phyloP scores from a whole-genome alignment of 129 eudicot species.

The Centella asiatica region DNA sequence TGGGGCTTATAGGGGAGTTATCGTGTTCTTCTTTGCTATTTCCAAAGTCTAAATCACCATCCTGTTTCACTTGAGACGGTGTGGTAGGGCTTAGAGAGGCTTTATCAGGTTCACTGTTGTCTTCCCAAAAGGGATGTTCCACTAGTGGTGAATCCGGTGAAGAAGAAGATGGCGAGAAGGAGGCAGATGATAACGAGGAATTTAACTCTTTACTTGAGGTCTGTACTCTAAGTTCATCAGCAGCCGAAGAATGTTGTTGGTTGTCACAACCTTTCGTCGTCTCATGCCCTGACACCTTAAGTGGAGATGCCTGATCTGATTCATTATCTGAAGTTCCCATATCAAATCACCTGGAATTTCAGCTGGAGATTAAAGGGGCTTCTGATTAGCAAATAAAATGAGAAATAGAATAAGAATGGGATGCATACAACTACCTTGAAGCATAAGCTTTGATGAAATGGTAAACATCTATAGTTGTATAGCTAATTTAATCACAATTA shows the following conservation, averaged over 20 bases:
- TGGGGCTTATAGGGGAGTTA: slow-evolving; percentile 1
- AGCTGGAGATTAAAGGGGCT: background rate
- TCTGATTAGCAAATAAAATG: too few relatives aligned
- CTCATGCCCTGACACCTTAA: slow-evolving; percentile 18
- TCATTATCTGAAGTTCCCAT: slow-evolving; percentile 15
- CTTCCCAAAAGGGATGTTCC: slow-evolving; percentile 23
- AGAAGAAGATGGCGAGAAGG: slow-evolving; percentile 19
- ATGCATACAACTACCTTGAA: too few relatives aligned
- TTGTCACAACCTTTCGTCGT: background rate
- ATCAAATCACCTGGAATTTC: slow-evolving; percentile 10
- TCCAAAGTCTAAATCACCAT: background rate
- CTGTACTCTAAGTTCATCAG: background rate
- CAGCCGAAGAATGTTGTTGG: background rate
- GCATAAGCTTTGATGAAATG: too few relatives aligned
- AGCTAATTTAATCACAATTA: too few relatives aligned
- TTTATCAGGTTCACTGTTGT: slow-evolving; percentile 21
- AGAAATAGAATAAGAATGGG: too few relatives aligned
- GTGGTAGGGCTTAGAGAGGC: slow-evolving; percentile 7
- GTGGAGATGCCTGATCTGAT: slow-evolving; percentile 12
- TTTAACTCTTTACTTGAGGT: slow-evolving; percentile 7
- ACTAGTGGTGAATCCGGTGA: slow-evolving; percentile 24
- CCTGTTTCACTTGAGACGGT: background rate
- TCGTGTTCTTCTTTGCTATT: slow-evolving; percentile 3
- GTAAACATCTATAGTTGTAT: too few relatives aligned
- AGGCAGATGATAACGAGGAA: slow-evolving; percentile 28